phyloP scores from a whole-genome alignment of 192 early-diverging fungal species.

The Ambispora gerdemannii region DNA sequence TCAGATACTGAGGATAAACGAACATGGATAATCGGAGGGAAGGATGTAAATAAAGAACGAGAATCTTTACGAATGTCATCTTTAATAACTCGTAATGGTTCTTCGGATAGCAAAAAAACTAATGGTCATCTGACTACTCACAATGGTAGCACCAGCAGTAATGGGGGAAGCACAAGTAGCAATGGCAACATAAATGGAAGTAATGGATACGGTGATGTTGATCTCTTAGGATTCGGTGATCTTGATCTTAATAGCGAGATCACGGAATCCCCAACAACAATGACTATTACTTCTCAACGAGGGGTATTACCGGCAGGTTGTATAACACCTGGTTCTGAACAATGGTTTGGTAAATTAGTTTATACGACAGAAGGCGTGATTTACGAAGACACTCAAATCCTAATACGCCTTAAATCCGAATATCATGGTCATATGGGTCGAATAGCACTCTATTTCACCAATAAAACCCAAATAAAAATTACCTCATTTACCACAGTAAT shows the following conservation, averaged over 20 bases:
- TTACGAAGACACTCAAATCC: conserved; percentile 85
- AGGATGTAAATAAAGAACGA: conserved; percentile 70
- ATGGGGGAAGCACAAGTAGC: conserved; percentile 23
- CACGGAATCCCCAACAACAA: neutral
- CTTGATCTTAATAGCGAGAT: conserved; percentile 13
- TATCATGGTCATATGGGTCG: conserved; percentile 88
- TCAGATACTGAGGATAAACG: conserved; percentile 93
- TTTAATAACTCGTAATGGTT: conserved; percentile 35
- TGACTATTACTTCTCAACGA: conserved; percentile 31
- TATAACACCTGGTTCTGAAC: conserved; percentile 51
- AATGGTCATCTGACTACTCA: conserved; percentile 14
- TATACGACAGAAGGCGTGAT: conserved; percentile 81
- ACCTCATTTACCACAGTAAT: conserved; percentile 57
- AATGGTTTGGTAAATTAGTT: conserved; percentile 60
- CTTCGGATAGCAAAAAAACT: conserved; percentile 35
- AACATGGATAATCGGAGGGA: conserved; percentile 90
- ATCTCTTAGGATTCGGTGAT: conserved; percentile 38
- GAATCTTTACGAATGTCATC: conserved; percentile 36
- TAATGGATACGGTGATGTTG: conserved; percentile 27
- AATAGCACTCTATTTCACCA: conserved; percentile 87
- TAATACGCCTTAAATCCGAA: conserved; percentile 90
- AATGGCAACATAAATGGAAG: conserved; percentile 30
- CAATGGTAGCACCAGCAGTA: neutral
- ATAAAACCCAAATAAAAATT: conserved; percentile 75
- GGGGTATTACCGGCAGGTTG: conserved; percentile 38